Evolutionary conservation across 2,329 filamentous ascomycete genomes (phyloP).

Genomic region (Fusarium oxysporum): DNA sequence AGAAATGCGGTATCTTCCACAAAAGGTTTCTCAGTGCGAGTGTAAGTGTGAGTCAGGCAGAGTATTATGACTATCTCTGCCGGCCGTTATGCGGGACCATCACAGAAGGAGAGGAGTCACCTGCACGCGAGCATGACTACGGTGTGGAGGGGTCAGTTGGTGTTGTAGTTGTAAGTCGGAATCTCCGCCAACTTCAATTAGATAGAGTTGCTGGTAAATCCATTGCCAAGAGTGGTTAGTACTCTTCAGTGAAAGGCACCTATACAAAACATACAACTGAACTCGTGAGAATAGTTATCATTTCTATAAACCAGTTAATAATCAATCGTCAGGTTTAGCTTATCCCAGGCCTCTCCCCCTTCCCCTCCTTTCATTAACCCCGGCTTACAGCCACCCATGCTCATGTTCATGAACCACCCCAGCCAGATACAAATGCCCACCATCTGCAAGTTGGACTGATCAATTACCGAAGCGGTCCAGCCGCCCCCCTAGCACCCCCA

Average conservation of each 20-base stretch:
- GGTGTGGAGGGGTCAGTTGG: constrained; percentile 2
- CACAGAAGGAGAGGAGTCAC: constrained; percentile 20
- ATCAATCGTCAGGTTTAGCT: constrained; percentile 4
- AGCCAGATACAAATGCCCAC: constrained; percentile 2
- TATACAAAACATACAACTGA: neutral
- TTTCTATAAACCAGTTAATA: constrained; percentile 30
- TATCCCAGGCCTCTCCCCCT: constrained; percentile 7
- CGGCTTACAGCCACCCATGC: constrained; percentile 22
- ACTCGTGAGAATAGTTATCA: constrained; percentile 22
- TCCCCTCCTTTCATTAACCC: constrained; percentile 22
- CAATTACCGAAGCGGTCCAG: constrained; percentile 40
- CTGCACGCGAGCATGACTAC: constrained; percentile 11
- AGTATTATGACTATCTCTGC: neutral
- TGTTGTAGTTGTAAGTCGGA: neutral
- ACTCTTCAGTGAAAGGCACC: neutral
- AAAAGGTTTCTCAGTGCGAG: constrained; percentile 6
- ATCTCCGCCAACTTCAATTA: neutral
- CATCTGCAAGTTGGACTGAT: constrained; percentile 26
- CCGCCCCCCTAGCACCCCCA: constrained; percentile 25
- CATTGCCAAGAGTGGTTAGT: neutral
- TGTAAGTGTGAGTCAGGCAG: constrained; percentile 8
- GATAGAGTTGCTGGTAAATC: neutral
- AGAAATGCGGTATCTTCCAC: constrained; percentile 5
- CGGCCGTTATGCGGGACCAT: neutral
- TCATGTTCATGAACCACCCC: constrained; percentile 20